A percentile compares a stretch with the other conserved stretches of the same genome.
These are phyloP conservation scores for Cystofilobasidium capitatum DNA, from an alignment of 768 basidiomycete genomes.

Conservation along the genomic window DNA sequence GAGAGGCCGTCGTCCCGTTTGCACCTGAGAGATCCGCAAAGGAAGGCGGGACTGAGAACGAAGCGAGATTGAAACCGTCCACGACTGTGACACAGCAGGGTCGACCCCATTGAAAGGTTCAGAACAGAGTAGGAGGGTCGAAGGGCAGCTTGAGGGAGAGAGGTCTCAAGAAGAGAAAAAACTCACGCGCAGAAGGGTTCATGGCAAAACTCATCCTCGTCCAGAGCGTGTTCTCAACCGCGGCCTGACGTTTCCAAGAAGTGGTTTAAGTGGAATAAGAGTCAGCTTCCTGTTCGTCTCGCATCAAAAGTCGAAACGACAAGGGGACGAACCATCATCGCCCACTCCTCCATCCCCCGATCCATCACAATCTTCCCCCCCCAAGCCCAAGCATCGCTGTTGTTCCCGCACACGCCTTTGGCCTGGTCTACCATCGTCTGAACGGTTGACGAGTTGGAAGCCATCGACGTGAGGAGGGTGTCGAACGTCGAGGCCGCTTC, in stretches of 20 bases:
- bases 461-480: background rate
- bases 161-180: background rate
- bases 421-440: conserved; percentile 7
- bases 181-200: background rate
- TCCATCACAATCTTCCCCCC: background rate
- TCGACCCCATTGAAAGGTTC: background rate
- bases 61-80: conserved; percentile 5
- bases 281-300: background rate
- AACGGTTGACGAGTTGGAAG: background rate
- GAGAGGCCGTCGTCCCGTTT: background rate
- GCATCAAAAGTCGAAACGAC: background rate
- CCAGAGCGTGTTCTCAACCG: conserved; percentile 13
- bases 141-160: no score
- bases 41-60: conserved; percentile 4
- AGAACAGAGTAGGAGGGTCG: background rate
- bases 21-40: background rate
- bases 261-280: background rate
- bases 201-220: conserved; percentile 7
- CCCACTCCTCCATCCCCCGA: background rate
- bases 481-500: conserved; percentile 5
- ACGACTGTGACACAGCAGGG: conserved; percentile 1
- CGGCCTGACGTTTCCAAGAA: background rate
- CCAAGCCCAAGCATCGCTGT: conserved; percentile 8
- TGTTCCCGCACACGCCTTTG: conserved; percentile 5
- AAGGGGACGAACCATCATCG: conserved; percentile 3